Evolutionary conservation across 345 rosid species (phyloP).

Genomic region (Lepidium africanum): DNA sequence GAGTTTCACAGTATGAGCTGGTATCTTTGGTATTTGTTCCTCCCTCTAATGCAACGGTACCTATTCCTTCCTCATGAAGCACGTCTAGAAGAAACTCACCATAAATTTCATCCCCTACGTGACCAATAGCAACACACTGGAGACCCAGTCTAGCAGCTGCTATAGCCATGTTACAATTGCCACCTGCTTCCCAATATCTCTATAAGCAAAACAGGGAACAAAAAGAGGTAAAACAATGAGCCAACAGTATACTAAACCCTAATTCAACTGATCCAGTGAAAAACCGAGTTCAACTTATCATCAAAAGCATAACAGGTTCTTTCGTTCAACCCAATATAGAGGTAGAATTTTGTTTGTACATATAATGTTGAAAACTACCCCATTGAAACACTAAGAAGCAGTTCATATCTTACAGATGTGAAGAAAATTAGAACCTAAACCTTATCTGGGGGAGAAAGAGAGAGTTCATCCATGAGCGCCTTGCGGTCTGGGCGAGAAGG

Average conservation of each 20-base stretch:
- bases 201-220: constrained; percentile 20
- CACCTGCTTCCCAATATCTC: constrained; percentile 96
- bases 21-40: constrained; percentile 30
- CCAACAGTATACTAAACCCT: not conserved
- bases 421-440: constrained; percentile 20
- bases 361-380: not conserved
- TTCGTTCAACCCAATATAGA: not conserved
- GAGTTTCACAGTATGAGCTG: constrained; percentile 58
- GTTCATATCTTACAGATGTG: not conserved
- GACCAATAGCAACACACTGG: constrained; percentile 67
- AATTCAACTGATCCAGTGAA: not conserved
- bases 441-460: constrained; percentile 87
- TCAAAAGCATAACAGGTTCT: not conserved
- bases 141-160: constrained; percentile 96
- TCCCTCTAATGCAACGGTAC: constrained; percentile 52
- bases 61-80: constrained; percentile 69
- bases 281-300: not conserved
- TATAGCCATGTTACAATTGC: constrained; percentile 95
- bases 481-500: constrained; percentile 42
- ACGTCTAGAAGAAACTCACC: constrained; percentile 81
- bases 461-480: constrained; percentile 60
- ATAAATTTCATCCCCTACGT: constrained; percentile 74
- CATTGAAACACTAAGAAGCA: not conserved
- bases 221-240: not conserved
- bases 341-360: not conserved